Percentiles rank a stretch among this genome's conserved stretches.
These are phyloP conservation scores for Saccharomycopsis selenospora DNA, from an alignment of 805 yeast genomes.

Conservation along the genomic window DNA sequence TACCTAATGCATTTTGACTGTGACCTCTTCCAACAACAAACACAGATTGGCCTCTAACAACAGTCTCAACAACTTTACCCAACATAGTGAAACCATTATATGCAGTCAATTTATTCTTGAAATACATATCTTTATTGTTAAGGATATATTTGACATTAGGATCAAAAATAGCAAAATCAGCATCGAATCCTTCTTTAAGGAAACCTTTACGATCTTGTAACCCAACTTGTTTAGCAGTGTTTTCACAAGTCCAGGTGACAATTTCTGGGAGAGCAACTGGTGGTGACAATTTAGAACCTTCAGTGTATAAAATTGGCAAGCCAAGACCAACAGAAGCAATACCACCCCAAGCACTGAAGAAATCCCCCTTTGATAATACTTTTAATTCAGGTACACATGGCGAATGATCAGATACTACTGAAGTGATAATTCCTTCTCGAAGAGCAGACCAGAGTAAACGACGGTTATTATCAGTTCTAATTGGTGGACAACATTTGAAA, in stretches of 20 bases:
- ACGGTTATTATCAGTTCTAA: slow-evolving; percentile 68
- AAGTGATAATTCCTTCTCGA: slow-evolving; percentile 53
- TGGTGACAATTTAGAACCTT: slow-evolving; percentile 47
- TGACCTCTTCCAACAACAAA: slow-evolving; percentile 49
- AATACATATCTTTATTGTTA: slow-evolving; percentile 49
- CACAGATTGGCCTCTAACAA: slow-evolving; percentile 67
- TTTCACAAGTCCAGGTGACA: slow-evolving; percentile 69
- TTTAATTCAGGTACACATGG: slow-evolving; percentile 93
- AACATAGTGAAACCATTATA: slow-evolving; percentile 62
- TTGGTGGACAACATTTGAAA: slow-evolving; percentile 94
- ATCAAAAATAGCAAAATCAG: slow-evolving; percentile 82
- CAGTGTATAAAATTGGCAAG: slow-evolving; percentile 72
- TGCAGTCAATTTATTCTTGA: slow-evolving; percentile 85
- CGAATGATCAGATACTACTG: slow-evolving; percentile 92
- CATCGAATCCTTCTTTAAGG: slow-evolving; percentile 71
- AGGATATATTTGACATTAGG: slow-evolving; percentile 45
- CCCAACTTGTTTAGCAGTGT: slow-evolving; percentile 85
- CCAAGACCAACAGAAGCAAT: slow-evolving; percentile 91
- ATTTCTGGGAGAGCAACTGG: slow-evolving; percentile 54
- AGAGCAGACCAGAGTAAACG: slow-evolving; percentile 73
- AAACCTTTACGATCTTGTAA: slow-evolving; percentile 64
- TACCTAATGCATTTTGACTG: slow-evolving; percentile 50
- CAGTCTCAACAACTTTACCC: slow-evolving; percentile 76
- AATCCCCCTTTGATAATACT: slow-evolving; percentile 75
- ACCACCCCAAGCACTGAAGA: slow-evolving; percentile 95